These are phyloP conservation scores for Eleusine coracana DNA, from an alignment of 176 grass and related monocot genomes.

Conservation along the genomic window DNA sequence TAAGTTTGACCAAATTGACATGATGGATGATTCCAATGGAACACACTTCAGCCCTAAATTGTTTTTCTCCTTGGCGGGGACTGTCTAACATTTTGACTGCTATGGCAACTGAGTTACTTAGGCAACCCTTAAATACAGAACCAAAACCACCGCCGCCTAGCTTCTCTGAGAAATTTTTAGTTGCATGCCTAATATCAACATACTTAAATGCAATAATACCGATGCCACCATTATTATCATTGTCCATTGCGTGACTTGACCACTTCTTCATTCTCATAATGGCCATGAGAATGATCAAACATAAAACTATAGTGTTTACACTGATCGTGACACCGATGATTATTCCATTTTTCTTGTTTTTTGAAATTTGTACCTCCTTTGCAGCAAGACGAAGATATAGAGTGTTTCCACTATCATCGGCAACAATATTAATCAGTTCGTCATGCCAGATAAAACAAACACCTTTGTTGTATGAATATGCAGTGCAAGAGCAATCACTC, in stretches of 20 bases:
- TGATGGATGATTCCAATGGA: slow-evolving; percentile 58
- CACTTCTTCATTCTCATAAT: not conserved
- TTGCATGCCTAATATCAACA: slow-evolving; percentile 46
- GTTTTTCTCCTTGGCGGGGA: slow-evolving; percentile 38
- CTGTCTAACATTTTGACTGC: slow-evolving; percentile 64
- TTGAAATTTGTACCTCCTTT: slow-evolving; percentile 35
- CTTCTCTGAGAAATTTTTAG: slow-evolving; percentile 58
- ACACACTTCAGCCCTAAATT: slow-evolving; percentile 41
- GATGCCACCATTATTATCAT: not conserved
- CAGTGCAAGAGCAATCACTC: slow-evolving; percentile 63
- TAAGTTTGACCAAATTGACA: slow-evolving; percentile 57
- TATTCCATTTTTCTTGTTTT: slow-evolving; percentile 25
- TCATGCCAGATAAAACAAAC: slow-evolving; percentile 57
- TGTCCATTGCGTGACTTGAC: not conserved
- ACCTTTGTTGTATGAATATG: slow-evolving; percentile 38
- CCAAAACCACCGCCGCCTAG: slow-evolving; percentile 61
- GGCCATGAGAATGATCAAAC: slow-evolving; percentile 15
- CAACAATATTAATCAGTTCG: slow-evolving; percentile 44
- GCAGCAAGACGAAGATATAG: slow-evolving; percentile 63
- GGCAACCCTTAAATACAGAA: slow-evolving; percentile 52
- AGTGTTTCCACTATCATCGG: slow-evolving; percentile 28
- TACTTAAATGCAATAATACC: slow-evolving; percentile 49
- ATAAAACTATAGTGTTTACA: not conserved
- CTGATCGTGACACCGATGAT: not conserved
- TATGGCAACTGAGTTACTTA: slow-evolving; percentile 42